These are phyloP conservation scores for Tilletia horrida DNA, from an alignment of 1,284 basidiomycete species.

Conservation along the genomic window DNA sequence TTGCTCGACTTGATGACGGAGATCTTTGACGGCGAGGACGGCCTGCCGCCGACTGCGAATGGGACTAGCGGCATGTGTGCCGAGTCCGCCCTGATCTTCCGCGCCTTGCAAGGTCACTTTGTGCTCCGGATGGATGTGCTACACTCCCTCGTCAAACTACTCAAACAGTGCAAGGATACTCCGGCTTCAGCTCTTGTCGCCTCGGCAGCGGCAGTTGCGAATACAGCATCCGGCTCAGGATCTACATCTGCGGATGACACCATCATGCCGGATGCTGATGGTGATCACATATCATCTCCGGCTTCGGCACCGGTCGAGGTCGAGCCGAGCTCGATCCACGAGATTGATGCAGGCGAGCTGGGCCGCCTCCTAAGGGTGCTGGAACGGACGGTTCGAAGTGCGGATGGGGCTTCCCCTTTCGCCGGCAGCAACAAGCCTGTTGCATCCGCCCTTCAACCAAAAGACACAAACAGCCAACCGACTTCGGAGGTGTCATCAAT, in stretches of 20 bases:
- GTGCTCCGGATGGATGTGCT: conserved; percentile 29
- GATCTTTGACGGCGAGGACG: conserved; percentile 82
- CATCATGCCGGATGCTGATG: neutral
- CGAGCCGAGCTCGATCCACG: conserved; percentile 14
- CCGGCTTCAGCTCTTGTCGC: neutral
- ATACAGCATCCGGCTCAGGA: no score
- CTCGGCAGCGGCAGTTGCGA: no score
- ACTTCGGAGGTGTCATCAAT: neutral
- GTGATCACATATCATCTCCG: neutral
- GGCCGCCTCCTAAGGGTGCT: conserved; percentile 33
- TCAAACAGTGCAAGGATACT: conserved; percentile 8
- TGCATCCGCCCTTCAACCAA: conserved; percentile 19
- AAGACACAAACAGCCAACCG: conserved; percentile 23
- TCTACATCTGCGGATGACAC: no score
- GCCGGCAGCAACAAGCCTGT: conserved; percentile 21
- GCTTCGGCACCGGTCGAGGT: neutral
- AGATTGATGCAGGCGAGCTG: conserved; percentile 25
- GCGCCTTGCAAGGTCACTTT: conserved; percentile 25
- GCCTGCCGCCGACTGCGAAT: conserved; percentile 64
- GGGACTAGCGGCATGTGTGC: conserved; percentile 65
- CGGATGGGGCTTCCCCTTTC: conserved; percentile 34
- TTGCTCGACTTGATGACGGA: conserved; percentile 72
- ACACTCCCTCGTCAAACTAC: conserved; percentile 27
- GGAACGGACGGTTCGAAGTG: conserved; percentile 31
- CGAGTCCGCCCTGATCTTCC: conserved; percentile 60